A percentile compares a stretch with the other conserved stretches of the same genome.
These are phyloP conservation scores for Emergomyces orientalis DNA, from an alignment of 2,329 filamentous ascomycete species.

Conservation along the genomic window DNA sequence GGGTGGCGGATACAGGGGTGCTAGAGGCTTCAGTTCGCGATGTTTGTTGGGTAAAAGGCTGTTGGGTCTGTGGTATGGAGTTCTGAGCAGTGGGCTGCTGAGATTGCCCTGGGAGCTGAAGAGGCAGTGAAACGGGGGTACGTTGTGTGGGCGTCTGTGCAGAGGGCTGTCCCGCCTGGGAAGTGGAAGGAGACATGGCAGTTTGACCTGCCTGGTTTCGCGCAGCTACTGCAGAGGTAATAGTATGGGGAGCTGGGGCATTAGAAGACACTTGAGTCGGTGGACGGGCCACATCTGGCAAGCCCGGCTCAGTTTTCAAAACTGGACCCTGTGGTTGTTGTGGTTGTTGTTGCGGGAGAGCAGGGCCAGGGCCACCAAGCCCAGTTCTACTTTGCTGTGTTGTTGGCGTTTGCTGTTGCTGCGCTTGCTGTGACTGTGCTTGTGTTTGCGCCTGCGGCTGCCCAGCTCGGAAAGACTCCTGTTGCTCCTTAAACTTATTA, in stretches of 20 bases:
- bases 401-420: conserved; percentile 18
- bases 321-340: conserved; percentile 16
- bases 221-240: conserved; percentile 41
- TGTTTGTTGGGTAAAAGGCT: conserved; percentile 25
- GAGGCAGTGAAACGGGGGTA: conserved; percentile 20
- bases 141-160: conserved; percentile 23
- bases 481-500: conserved; percentile 41
- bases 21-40: conserved; percentile 25
- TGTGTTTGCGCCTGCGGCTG: conserved; percentile 27
- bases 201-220: conserved; percentile 32
- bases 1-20: conserved; percentile 26
- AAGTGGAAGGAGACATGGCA: conserved; percentile 29
- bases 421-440: conserved; percentile 13
- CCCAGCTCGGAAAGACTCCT: conserved; percentile 36
- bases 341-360: conserved; percentile 9
- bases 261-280: conserved; percentile 14
- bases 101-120: conserved; percentile 9
- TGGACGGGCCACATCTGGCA: background rate
- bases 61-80: conserved; percentile 7
- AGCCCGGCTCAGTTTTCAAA: background rate
- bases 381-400: conserved; percentile 7
- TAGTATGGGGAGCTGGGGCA: conserved; percentile 37
- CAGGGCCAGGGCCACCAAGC: conserved; percentile 11
- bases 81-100: conserved; percentile 7
- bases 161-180: conserved; percentile 27